Conservation (phyloP, 78 protist species). For the Speleostelium caveatum region DNA sequence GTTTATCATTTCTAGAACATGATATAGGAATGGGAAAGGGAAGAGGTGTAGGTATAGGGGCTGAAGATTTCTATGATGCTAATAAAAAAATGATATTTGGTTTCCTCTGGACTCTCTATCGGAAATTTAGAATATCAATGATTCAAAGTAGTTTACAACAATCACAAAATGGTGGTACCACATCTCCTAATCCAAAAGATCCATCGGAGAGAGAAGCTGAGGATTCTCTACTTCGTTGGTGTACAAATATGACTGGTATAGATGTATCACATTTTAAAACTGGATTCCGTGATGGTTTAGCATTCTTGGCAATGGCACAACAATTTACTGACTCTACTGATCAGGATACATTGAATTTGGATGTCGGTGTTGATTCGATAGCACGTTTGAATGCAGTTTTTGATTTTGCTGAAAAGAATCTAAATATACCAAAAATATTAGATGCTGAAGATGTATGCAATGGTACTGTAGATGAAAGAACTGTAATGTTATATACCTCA, state of each 20-base stretch:
- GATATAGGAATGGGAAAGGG: constrained; percentile 52
- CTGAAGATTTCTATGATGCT: constrained; percentile 67
- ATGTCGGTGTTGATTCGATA: background rate
- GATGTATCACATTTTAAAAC: constrained; percentile 48
- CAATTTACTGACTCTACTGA: background rate
- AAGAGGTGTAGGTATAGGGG: constrained; percentile 71
- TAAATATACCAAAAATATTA: constrained; percentile 59
- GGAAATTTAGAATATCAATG: constrained; percentile 25
- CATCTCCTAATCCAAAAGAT: background rate
- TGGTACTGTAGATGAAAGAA: constrained; percentile 81
- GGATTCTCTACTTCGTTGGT: constrained; percentile 62
- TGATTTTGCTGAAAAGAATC: constrained; percentile 77
- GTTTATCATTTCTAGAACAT: constrained; percentile 61
- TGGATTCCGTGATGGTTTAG: constrained; percentile 74
- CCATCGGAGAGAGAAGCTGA: constrained; percentile 53
- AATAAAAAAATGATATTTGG: constrained; percentile 62
- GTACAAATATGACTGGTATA: constrained; percentile 62
- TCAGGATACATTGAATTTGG: background rate
- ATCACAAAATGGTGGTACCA: no score
- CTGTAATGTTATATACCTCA: constrained; percentile 71
- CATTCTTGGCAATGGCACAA: constrained; percentile 65
- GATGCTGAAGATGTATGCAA: constrained; percentile 76
- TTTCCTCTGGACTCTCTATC: constrained; percentile 40
- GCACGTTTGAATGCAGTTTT: constrained; percentile 66
- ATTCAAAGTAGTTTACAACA: background rate